These are phyloP conservation scores for Beauveria asiatica DNA, from an alignment of 2,329 filamentous ascomycete species.

Conservation along the genomic window DNA sequence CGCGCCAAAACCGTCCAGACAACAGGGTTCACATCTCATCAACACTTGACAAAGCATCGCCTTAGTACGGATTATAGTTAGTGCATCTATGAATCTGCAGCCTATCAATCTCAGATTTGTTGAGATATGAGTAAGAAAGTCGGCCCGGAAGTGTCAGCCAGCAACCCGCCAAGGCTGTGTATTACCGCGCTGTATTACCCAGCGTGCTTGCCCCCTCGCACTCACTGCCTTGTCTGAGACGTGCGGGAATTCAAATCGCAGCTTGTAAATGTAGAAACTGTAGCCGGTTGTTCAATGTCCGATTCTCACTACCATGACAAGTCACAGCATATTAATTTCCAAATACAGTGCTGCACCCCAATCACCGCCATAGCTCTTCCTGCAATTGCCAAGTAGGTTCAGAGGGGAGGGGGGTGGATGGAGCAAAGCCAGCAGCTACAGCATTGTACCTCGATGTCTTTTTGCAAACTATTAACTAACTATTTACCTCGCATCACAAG, in stretches of 20 bases:
- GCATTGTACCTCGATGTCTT: neutral
- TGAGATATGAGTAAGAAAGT: slow-evolving; percentile 10
- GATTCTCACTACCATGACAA: neutral
- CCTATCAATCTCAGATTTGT: slow-evolving; percentile 2
- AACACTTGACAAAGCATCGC: neutral
- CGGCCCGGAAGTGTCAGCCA: slow-evolving; percentile 4
- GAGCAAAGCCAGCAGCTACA: neutral
- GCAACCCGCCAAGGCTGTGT: slow-evolving; percentile 1
- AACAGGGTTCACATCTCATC: neutral
- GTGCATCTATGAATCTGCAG: neutral
- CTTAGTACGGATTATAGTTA: neutral
- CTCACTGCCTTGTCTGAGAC: neutral
- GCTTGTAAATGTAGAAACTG: neutral
- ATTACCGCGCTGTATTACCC: slow-evolving; percentile 4
- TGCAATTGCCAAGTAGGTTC: neutral
- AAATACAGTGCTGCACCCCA: neutral
- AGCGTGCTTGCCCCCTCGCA: neutral
- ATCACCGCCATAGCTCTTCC: neutral
- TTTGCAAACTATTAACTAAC: neutral
- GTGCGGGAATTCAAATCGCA: neutral
- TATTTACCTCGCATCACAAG: neutral
- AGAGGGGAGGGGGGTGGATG: neutral
- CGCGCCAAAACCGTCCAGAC: neutral
- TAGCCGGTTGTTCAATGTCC: neutral
- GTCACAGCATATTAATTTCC: neutral